These are phyloP conservation scores for Ceriops zippeliana DNA, from an alignment of 345 rosid genomes.

Conservation along the genomic window DNA sequence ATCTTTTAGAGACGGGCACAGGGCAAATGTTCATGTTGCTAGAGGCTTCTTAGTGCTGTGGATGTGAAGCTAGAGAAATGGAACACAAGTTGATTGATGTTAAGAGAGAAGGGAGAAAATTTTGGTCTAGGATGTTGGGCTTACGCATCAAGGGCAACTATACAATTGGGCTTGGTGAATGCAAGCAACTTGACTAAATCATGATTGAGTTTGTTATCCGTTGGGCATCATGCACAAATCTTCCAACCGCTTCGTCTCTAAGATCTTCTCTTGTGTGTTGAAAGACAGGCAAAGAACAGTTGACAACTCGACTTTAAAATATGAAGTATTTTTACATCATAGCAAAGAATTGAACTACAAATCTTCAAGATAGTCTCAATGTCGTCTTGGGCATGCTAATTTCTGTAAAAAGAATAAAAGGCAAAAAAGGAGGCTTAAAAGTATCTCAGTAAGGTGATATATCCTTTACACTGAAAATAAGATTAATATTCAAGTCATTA, in stretches of 20 bases:
- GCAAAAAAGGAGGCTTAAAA: too few relatives aligned
- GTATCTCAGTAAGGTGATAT: too few relatives aligned
- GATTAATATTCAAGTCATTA: too few relatives aligned
- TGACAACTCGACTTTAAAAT: background rate
- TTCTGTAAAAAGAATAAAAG: too few relatives aligned
- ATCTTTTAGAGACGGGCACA: constrained; percentile 21
- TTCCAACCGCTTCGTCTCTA: constrained; percentile 46
- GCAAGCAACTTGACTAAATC: constrained; percentile 44
- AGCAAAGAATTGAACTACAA: background rate
- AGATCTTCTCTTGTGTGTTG: constrained; percentile 62
- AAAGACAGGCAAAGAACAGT: background rate
- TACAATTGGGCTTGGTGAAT: constrained; percentile 56
- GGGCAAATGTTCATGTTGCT: constrained; percentile 26
- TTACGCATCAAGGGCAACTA: constrained; percentile 48
- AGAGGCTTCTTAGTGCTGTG: constrained; percentile 24
- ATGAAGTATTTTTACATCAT: background rate
- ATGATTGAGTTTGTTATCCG: constrained; percentile 56
- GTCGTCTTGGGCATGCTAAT: too few relatives aligned
- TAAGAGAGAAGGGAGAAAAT: constrained; percentile 31
- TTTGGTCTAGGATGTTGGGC: constrained; percentile 38
- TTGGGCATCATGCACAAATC: constrained; percentile 60
- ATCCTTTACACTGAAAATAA: too few relatives aligned
- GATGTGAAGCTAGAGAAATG: constrained; percentile 24
- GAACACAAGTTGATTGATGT: constrained; percentile 31
- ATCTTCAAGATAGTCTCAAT: too few relatives aligned